Conservation (phyloP, 805 yeast species). For the Diddensiella santjacobensis region DNA sequence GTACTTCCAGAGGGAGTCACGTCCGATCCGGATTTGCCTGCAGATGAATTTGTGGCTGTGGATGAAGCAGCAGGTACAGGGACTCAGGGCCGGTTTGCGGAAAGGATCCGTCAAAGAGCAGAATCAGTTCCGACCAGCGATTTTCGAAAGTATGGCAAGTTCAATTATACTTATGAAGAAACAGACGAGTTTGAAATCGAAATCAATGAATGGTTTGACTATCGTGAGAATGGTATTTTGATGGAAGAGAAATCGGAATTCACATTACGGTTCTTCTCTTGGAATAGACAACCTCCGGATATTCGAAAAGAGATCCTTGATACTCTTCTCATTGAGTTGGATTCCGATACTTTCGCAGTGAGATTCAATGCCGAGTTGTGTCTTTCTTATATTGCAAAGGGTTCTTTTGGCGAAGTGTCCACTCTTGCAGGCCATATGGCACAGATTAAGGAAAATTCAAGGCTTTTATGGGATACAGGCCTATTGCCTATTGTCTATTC, state of each 20-base stretch:
- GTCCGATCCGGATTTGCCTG: slow-evolving; percentile 1
- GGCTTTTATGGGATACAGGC: slow-evolving; percentile 21
- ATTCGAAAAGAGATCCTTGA: slow-evolving; percentile 6
- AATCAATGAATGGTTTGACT: slow-evolving; percentile 45
- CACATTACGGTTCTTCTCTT: neutral
- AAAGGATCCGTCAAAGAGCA: slow-evolving; percentile 20
- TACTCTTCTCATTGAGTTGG: neutral
- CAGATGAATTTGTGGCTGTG: slow-evolving; percentile 23
- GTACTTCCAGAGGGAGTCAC: neutral
- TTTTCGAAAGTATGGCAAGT: slow-evolving; percentile 37
- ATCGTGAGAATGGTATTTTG: slow-evolving; percentile 23
- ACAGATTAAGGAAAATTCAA: slow-evolving; percentile 27
- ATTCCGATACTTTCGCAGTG: neutral
- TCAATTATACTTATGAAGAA: slow-evolving; percentile 43
- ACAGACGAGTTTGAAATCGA: slow-evolving; percentile 39
- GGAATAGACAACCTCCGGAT: neutral
- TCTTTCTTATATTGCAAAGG: slow-evolving; percentile 32
- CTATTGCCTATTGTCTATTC: slow-evolving; percentile 12
- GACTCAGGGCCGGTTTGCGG: slow-evolving; percentile 16
- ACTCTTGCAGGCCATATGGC: slow-evolving; percentile 25
- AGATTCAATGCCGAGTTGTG: slow-evolving; percentile 16
- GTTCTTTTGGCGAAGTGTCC: slow-evolving; percentile 28
- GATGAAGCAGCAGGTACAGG: slow-evolving; percentile 19
- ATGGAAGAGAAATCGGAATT: slow-evolving; percentile 2
- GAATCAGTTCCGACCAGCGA: slow-evolving; percentile 6